Conservation (phyloP, 768 basidiomycete species). For the Lyophyllum atratum region DNA sequence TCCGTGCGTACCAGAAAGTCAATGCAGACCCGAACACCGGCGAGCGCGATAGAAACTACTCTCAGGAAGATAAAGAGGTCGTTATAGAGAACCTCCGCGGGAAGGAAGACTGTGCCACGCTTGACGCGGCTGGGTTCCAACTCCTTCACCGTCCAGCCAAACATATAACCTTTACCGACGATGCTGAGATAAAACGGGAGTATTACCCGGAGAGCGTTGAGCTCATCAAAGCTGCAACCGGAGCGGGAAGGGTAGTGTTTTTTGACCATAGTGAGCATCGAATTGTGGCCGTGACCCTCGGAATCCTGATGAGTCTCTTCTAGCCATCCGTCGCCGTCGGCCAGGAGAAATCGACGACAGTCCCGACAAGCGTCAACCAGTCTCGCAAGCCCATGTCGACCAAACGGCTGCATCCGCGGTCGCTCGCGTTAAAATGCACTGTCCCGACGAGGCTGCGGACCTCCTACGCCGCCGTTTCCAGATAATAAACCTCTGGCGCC, state of each 20-base stretch:
- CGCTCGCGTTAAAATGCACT: slow-evolving; percentile 48
- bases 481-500: slow-evolving; percentile 64
- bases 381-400: slow-evolving; percentile 50
- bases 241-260: slow-evolving; percentile 56
- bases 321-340: slow-evolving; percentile 49
- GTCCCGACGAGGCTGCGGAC: slow-evolving; percentile 40
- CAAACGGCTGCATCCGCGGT: slow-evolving; percentile 47
- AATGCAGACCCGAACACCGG: slow-evolving; percentile 24
- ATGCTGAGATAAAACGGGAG: slow-evolving; percentile 46
- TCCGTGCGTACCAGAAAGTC: slow-evolving; percentile 24
- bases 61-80: slow-evolving; percentile 25
- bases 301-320: not conserved
- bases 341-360: slow-evolving; percentile 36
- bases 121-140: slow-evolving; percentile 57
- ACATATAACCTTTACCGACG: slow-evolving; percentile 46
- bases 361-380: slow-evolving; percentile 46
- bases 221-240: slow-evolving; percentile 56
- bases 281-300: not conserved
- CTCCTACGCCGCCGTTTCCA: slow-evolving; percentile 53
- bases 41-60: slow-evolving; percentile 23
- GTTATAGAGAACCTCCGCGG: slow-evolving; percentile 58
- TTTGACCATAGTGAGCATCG: slow-evolving; percentile 63
- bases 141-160: slow-evolving; percentile 30
- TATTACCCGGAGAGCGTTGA: slow-evolving; percentile 63
- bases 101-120: slow-evolving; percentile 40